Conservation (phyloP, 2,329 filamentous ascomycete genomes). For the Fusarium dimerum region DNA sequence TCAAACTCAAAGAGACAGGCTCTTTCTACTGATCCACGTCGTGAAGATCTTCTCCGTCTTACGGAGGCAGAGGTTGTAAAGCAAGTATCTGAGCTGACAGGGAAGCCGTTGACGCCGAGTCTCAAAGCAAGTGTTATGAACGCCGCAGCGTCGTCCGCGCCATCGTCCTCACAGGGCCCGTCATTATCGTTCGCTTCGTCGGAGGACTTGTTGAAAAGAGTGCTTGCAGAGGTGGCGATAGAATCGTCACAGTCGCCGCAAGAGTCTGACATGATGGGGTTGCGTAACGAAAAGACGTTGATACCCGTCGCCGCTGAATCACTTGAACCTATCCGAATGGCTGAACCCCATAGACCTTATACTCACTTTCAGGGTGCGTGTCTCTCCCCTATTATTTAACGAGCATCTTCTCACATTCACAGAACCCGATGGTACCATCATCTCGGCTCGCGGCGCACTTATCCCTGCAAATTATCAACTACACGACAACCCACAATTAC, state of each 20-base stretch:
- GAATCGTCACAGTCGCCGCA: slow-evolving; percentile 1
- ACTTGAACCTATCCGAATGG: slow-evolving; percentile 14
- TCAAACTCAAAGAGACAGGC: slow-evolving; percentile 9
- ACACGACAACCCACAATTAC: slow-evolving; percentile 20
- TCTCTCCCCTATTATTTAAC: not conserved
- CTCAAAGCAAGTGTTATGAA: slow-evolving; percentile 11
- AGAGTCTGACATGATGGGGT: too few species aligned
- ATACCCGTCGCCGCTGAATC: slow-evolving; percentile 2
- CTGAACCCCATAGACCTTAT: slow-evolving; percentile 19
- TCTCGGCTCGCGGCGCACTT: slow-evolving; percentile 30
- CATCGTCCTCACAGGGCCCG: not conserved
- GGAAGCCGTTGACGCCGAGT: not conserved
- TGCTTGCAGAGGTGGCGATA: slow-evolving; percentile 2
- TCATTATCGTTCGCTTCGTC: slow-evolving; percentile 12
- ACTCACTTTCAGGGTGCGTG: slow-evolving; percentile 15
- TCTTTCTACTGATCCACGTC: not conserved
- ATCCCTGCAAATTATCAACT: slow-evolving; percentile 36
- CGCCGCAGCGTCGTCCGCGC: not conserved
- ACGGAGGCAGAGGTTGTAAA: slow-evolving; percentile 21
- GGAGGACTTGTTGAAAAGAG: slow-evolving; percentile 15
- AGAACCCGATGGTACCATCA: slow-evolving; percentile 10
- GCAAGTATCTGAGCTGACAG: slow-evolving; percentile 9
- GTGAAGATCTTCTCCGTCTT: slow-evolving; percentile 16
- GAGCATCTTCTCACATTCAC: slow-evolving; percentile 4
- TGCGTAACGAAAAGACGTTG: too few species aligned